phyloP scores from a whole-genome alignment of 106 monocot genomes.

The Vanilla planifolia region DNA sequence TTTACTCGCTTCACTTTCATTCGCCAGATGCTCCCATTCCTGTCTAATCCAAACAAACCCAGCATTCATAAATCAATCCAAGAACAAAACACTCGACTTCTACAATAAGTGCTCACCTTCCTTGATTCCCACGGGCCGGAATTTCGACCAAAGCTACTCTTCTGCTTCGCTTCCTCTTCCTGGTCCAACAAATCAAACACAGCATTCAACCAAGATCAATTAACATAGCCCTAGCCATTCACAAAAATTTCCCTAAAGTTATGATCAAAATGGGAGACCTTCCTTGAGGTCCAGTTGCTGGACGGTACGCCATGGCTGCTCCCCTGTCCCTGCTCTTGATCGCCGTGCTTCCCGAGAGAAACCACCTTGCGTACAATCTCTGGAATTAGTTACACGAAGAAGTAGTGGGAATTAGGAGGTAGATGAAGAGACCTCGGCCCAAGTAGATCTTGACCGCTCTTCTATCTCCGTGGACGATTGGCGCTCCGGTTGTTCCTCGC shows the following conservation, averaged over 20 bases:
- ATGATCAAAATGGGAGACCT: neutral
- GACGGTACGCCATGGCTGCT: conserved; percentile 8
- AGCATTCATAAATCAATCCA: neutral
- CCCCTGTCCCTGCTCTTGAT: conserved; percentile 9
- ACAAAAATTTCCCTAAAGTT: neutral
- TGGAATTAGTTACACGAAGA: neutral
- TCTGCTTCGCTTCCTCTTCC: conserved; percentile 11
- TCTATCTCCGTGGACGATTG: conserved; percentile 2
- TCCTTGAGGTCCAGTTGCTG: conserved; percentile 5
- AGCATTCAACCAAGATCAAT: neutral
- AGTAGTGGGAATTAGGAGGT: neutral
- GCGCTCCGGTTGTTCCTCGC: conserved; percentile 8
- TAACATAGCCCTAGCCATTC: neutral
- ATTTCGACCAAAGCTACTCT: neutral
- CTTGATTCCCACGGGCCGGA: conserved; percentile 2
- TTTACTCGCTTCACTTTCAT: conserved; percentile 15
- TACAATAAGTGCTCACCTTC: conserved; percentile 10
- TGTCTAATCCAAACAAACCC: conserved; percentile 2
- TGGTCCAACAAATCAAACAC: neutral
- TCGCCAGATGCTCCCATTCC: conserved; percentile 7
- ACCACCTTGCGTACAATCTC: conserved; percentile 22
- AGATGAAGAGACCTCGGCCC: conserved; percentile 52
- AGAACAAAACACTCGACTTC: neutral
- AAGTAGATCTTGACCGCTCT: conserved; percentile 51
- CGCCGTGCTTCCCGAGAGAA: conserved; percentile 20